These are phyloP conservation scores for Ulota crispa DNA, from an alignment of 225 moss, liverwort and hornwort genomes.

Conservation along the genomic window DNA sequence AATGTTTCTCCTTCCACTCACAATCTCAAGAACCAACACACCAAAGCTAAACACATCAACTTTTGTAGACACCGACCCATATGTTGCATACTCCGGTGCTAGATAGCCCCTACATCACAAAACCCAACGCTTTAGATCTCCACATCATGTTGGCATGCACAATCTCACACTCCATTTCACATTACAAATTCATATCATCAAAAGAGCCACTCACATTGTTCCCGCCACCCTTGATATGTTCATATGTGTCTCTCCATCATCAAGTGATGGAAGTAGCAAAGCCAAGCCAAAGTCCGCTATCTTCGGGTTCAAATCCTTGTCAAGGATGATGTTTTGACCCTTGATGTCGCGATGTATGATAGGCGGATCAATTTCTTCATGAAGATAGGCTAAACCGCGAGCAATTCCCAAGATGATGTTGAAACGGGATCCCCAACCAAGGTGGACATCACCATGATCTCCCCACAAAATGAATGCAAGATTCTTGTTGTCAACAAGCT, in stretches of 20 bases:
- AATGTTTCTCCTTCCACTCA: background rate
- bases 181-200: background rate
- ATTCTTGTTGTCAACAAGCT: slow-evolving; percentile 24
- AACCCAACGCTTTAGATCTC: background rate
- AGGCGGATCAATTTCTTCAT: slow-evolving; percentile 27
- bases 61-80: background rate
- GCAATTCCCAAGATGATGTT: slow-evolving; percentile 36
- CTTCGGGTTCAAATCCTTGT: slow-evolving; percentile 17
- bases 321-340: slow-evolving; percentile 18
- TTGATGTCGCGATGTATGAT: slow-evolving; percentile 39
- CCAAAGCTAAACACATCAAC: background rate
- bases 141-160: background rate
- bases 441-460: background rate
- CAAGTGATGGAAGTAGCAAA: slow-evolving; percentile 13
- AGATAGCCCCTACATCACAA: background rate
- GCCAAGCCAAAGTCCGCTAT: slow-evolving; percentile 30
- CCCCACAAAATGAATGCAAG: slow-evolving; percentile 31
- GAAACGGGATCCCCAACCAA: slow-evolving; percentile 25
- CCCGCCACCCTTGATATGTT: slow-evolving; percentile 13
- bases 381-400: slow-evolving; percentile 29
- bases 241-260: slow-evolving; percentile 28
- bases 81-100: background rate
- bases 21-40: background rate
- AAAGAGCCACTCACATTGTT: background rate
- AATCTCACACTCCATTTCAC: background rate